A percentile compares a stretch with the other conserved stretches of the same genome.
Conservation (phyloP, 2,329 filamentous ascomycete genomes). For the Nigrospora oryzae region DNA sequence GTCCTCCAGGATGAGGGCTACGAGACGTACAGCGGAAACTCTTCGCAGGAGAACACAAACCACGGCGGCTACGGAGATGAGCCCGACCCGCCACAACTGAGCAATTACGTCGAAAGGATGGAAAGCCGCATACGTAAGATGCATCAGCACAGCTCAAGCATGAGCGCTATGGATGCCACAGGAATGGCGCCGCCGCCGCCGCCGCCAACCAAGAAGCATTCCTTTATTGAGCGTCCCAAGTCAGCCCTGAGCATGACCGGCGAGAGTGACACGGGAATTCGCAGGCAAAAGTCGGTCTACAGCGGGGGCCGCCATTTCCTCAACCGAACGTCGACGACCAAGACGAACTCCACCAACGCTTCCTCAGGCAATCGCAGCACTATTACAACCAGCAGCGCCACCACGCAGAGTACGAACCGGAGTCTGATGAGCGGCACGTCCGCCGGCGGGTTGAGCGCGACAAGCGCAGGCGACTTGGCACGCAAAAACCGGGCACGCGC, state of each 20-base stretch:
- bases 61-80: slow-evolving; percentile 35
- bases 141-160: slow-evolving; percentile 50
- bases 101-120: slow-evolving; percentile 87
- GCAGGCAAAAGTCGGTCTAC: slow-evolving; percentile 66
- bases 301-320: slow-evolving; percentile 65
- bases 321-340: slow-evolving; percentile 76
- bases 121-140: slow-evolving; percentile 70
- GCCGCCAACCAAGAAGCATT: slow-evolving; percentile 43
- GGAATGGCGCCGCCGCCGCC: slow-evolving; percentile 17
- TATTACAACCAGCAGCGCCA: slow-evolving; percentile 55
- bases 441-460: slow-evolving; percentile 84
- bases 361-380: slow-evolving; percentile 65
- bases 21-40: slow-evolving; percentile 48
- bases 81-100: slow-evolving; percentile 60
- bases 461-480: slow-evolving; percentile 88
- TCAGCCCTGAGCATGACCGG: slow-evolving; percentile 42
- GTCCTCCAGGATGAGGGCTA: slow-evolving; percentile 52
- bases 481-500: slow-evolving; percentile 58
- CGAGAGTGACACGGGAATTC: slow-evolving; percentile 37
- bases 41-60: slow-evolving; percentile 37
- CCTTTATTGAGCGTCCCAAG: slow-evolving; percentile 43
- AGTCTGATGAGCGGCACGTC: slow-evolving; percentile 93
- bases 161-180: slow-evolving; percentile 17
- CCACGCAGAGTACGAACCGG: slow-evolving; percentile 69
- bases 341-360: slow-evolving; percentile 74